Evolutionary conservation across 805 yeast species (phyloP).

Genomic region (Jamesozyma spencerorum): DNA sequence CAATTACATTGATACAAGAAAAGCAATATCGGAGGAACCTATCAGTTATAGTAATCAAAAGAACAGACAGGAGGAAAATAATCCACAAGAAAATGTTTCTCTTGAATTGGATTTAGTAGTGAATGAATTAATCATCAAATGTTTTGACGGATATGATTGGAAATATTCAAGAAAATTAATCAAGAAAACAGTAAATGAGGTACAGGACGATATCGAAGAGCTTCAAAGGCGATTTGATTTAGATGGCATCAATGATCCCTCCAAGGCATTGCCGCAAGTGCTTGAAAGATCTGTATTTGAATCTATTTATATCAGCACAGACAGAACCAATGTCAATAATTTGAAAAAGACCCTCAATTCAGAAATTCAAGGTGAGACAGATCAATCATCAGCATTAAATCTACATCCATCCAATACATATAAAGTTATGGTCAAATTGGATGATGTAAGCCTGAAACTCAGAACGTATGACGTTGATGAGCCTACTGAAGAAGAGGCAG

Average conservation of each 20-base stretch:
- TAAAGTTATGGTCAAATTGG: constrained; percentile 49
- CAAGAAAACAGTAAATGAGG: constrained; percentile 50
- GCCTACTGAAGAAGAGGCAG: constrained; percentile 30
- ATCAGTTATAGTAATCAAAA: not conserved
- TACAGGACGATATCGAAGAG: constrained; percentile 18
- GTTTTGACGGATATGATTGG: constrained; percentile 94
- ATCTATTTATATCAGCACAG: constrained; percentile 64
- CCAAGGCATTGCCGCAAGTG: not conserved
- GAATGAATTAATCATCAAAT: constrained; percentile 33
- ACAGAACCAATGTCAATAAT: constrained; percentile 37
- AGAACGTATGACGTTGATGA: constrained; percentile 40
- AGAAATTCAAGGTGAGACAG: constrained; percentile 33
- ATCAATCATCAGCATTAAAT: constrained; percentile 32
- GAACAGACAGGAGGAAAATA: not conserved
- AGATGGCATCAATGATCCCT: too few relatives aligned
- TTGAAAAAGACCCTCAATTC: constrained; percentile 48
- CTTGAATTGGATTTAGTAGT: not conserved
- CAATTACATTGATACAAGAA: constrained; percentile 1
- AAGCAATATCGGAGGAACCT: not conserved
- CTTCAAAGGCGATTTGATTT: constrained; percentile 30
- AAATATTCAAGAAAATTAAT: constrained; percentile 61
- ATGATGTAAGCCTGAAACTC: constrained; percentile 43
- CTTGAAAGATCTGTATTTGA: constrained; percentile 36
- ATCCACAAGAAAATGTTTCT: not conserved
- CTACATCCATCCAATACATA: constrained; percentile 57